Conservation (phyloP, 306 rosid genomes). For the Malus sieversii region DNA sequence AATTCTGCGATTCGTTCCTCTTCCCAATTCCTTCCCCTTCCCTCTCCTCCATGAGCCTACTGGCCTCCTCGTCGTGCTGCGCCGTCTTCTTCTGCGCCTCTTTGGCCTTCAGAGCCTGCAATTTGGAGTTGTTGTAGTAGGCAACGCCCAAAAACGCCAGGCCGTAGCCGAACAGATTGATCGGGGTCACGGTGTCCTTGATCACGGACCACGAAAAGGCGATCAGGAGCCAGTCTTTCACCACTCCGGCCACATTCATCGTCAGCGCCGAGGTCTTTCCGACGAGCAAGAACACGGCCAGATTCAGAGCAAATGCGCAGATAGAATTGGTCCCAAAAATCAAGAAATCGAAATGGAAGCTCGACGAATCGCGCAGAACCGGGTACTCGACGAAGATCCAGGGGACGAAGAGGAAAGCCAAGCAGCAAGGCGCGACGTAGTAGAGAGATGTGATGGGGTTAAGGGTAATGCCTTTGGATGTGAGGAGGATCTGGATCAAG, state of each 20-base stretch:
- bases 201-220: slow-evolving; percentile 90
- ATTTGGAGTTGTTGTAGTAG: slow-evolving; percentile 71
- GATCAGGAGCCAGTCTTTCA: slow-evolving; percentile 78
- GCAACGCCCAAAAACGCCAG: slow-evolving; percentile 79
- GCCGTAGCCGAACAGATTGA: slow-evolving; percentile 73
- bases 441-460: slow-evolving; percentile 76
- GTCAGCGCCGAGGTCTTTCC: slow-evolving; percentile 89
- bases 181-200: slow-evolving; percentile 73
- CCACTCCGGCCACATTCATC: slow-evolving; percentile 91
- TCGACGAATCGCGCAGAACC: slow-evolving; percentile 44
- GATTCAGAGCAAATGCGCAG: slow-evolving; percentile 77
- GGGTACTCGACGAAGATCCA: slow-evolving; percentile 81
- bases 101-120: slow-evolving; percentile 76
- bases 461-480: slow-evolving; percentile 76
- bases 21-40: slow-evolving; percentile 51
- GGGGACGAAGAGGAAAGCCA: slow-evolving; percentile 50
- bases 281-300: slow-evolving; percentile 71
- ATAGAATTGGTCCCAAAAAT: slow-evolving; percentile 71
- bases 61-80: slow-evolving; percentile 62
- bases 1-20: slow-evolving; percentile 47
- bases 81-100: slow-evolving; percentile 66
- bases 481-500: slow-evolving; percentile 75
- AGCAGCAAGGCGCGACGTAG: slow-evolving; percentile 78
- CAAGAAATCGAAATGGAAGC: slow-evolving; percentile 48
- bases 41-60: slow-evolving; percentile 60